A percentile compares a stretch with the other conserved stretches of the same genome.
Evolutionary conservation across 306 rosid species (phyloP).

Genomic region (Casuarina cunninghamiana): DNA sequence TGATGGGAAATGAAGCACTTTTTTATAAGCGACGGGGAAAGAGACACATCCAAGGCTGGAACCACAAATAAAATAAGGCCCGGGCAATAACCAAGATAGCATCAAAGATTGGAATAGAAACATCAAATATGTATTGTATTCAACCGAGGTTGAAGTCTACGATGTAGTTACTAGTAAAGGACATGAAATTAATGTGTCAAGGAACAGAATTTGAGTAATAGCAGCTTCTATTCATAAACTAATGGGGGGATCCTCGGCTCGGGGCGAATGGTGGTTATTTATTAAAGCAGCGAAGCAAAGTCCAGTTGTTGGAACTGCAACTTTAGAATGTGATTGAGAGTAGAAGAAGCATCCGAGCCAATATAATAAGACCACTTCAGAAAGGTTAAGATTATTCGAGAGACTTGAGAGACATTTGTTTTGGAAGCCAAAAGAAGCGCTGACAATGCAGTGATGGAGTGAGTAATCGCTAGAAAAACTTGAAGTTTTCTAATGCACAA

Average conservation of each 20-base stretch:
- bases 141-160: conserved; percentile 39
- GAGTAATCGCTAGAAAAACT: conserved; percentile 53
- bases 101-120: conserved; percentile 66
- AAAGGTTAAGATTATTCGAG: conserved; percentile 37
- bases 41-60: conserved; percentile 19
- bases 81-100: conserved; percentile 30
- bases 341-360: conserved; percentile 44
- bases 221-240: conserved; percentile 50
- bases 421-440: conserved; percentile 38
- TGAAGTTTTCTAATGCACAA: conserved; percentile 41
- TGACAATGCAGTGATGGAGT: conserved; percentile 54
- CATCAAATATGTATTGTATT: conserved; percentile 49
- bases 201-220: conserved; percentile 47
- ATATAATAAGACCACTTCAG: conserved; percentile 24
- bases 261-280: conserved; percentile 29
- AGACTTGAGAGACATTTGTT: conserved; percentile 20
- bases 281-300: conserved; percentile 23
- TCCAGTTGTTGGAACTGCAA: conserved; percentile 25
- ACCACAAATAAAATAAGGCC: conserved; percentile 22
- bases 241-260: conserved; percentile 30
- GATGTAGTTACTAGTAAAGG: conserved; percentile 24
- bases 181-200: conserved; percentile 44
- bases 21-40: background rate
- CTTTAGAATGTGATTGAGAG: conserved; percentile 21
- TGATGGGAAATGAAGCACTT: background rate